phyloP scores from a whole-genome alignment of 1,284 basidiomycete genomes.

The Cystobasidiaceae sp. region DNA sequence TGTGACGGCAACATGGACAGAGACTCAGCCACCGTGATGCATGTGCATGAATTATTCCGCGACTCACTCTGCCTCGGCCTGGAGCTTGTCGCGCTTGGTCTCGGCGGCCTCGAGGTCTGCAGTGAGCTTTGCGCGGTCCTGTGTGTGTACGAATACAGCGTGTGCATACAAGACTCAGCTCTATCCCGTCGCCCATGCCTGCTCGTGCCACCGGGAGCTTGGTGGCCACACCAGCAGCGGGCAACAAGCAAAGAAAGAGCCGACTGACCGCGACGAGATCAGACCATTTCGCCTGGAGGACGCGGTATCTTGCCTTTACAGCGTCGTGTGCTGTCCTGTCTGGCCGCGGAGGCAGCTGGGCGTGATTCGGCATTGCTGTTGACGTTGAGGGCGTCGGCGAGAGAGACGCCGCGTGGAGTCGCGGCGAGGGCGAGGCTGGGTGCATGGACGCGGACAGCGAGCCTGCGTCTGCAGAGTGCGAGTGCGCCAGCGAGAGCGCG shows the following conservation, averaged over 20 bases:
- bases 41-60: neutral
- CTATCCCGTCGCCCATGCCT: too few species aligned
- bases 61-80: constrained; percentile 27
- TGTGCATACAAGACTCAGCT: neutral
- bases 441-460: too few species aligned
- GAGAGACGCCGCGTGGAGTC: neutral
- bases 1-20: neutral
- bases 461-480: too few species aligned
- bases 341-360: constrained; percentile 4
- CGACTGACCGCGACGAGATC: constrained; percentile 9
- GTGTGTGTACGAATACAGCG: neutral
- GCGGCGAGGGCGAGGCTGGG: neutral
- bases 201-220: too few species aligned
- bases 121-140: constrained; percentile 17
- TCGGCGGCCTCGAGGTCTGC: constrained; percentile 12
- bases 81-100: constrained; percentile 13
- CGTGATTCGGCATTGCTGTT: neutral
- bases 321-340: constrained; percentile 18
- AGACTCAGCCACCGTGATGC: neutral
- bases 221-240: neutral
- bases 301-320: constrained; percentile 2
- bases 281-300: constrained; percentile 16
- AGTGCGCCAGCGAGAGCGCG: constrained; percentile 14
- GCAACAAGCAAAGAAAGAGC: neutral
- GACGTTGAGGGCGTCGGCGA: neutral